A percentile compares a stretch with the other conserved stretches of the same genome.
Conservation (phyloP, 2,329 filamentous ascomycete species). For the Botrytis galanthina region DNA sequence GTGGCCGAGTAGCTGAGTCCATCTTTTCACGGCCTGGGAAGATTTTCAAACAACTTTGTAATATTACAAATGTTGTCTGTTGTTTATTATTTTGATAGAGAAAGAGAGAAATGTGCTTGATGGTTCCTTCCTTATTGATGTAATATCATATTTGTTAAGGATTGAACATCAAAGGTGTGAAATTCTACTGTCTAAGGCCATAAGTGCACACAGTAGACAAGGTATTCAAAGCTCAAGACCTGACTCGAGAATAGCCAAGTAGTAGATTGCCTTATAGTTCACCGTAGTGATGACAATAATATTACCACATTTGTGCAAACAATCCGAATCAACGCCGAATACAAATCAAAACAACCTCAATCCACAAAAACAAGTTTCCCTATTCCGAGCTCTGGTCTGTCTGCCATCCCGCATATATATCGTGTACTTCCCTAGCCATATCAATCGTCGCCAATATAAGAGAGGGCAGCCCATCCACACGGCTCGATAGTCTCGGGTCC, state of each 20-base stretch:
- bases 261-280: not conserved
- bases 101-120: not conserved
- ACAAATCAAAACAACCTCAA: slow-evolving; percentile 1
- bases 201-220: not conserved
- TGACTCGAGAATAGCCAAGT: not conserved
- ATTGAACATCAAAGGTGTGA: not conserved
- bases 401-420: not conserved
- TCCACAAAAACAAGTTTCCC: not conserved
- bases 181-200: not conserved
- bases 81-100: not conserved
- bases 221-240: not conserved
- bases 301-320: slow-evolving; percentile 5
- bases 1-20: not conserved
- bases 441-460: not conserved
- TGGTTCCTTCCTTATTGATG: too few species aligned
- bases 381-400: not conserved
- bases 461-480: not conserved
- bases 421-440: not conserved
- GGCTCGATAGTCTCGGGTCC: not conserved
- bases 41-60: too few species aligned
- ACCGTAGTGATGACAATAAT: slow-evolving; percentile 7
- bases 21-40: not conserved
- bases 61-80: not conserved
- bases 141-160: too few species aligned
- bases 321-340: slow-evolving; percentile 8